Evolutionary conservation across 2,329 filamentous ascomycete genomes (phyloP).

Genomic region (Apiospora sp.): DNA sequence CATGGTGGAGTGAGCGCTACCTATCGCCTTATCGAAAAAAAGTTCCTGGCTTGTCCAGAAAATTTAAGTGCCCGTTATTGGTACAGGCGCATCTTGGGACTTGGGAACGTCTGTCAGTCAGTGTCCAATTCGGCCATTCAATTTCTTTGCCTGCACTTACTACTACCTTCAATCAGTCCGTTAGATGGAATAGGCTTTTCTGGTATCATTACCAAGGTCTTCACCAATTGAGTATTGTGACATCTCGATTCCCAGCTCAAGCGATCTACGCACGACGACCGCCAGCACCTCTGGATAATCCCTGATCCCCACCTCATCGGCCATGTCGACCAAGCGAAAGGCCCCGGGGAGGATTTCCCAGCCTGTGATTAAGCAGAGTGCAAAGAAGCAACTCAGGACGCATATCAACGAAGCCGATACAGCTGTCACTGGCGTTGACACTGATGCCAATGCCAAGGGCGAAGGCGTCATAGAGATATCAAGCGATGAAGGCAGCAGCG

Average conservation of each 20-base stretch:
- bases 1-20: not conserved
- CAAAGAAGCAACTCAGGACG: slow-evolving; percentile 57
- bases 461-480: slow-evolving; percentile 64
- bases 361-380: slow-evolving; percentile 61
- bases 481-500: slow-evolving; percentile 60
- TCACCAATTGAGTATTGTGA: not conserved
- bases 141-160: not conserved
- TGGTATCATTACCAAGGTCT: not conserved
- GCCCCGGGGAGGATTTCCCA: slow-evolving; percentile 63
- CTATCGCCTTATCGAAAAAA: slow-evolving; percentile 11
- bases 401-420: slow-evolving; percentile 67
- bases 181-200: not conserved
- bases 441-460: slow-evolving; percentile 40
- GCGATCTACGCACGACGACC: not conserved
- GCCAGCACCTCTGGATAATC: not conserved
- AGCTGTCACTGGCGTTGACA: slow-evolving; percentile 56
- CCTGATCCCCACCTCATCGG: slow-evolving; percentile 26
- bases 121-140: not conserved
- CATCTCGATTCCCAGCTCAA: not conserved
- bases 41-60: slow-evolving; percentile 15
- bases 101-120: slow-evolving; percentile 14
- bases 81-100: slow-evolving; percentile 21
- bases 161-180: not conserved
- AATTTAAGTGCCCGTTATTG: slow-evolving; percentile 21
- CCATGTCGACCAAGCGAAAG: slow-evolving; percentile 71